These are phyloP conservation scores for Amaranthus cruentus DNA, from an alignment of 148 eudicot species.

Conservation along the genomic window DNA sequence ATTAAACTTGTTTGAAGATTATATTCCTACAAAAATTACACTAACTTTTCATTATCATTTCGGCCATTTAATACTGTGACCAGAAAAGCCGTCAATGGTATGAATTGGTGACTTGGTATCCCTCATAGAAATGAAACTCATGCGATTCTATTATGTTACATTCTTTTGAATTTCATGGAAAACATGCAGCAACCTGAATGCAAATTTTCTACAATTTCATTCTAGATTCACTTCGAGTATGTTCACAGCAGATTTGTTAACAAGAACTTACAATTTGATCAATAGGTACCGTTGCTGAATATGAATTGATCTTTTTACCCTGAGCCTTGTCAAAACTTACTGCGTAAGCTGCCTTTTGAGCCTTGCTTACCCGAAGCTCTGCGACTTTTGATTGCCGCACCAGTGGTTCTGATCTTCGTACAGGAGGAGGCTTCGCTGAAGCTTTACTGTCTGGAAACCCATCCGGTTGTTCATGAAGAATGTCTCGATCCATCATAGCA, in stretches of 20 bases:
- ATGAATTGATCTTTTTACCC: background rate
- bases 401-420: background rate
- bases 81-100: too few species aligned
- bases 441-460: background rate
- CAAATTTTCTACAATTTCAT: too few species aligned
- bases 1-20: too few species aligned
- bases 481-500: background rate
- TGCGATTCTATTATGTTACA: too few species aligned
- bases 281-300: background rate
- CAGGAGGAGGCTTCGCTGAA: background rate
- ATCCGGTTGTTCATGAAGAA: background rate
- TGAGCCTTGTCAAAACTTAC: too few species aligned
- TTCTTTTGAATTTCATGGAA: too few species aligned
- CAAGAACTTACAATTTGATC: background rate
- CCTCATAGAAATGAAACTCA: too few species aligned
- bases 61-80: too few species aligned
- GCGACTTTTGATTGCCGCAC: background rate
- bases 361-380: background rate
- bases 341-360: background rate
- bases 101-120: too few species aligned
- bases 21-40: too few species aligned
- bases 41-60: too few species aligned
- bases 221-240: background rate
- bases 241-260: background rate
- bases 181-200: too few species aligned